Base-by-base conservation (phyloP, 1,284 basidiomycete genomes). In the Ceratobasidium sp. region DNA sequence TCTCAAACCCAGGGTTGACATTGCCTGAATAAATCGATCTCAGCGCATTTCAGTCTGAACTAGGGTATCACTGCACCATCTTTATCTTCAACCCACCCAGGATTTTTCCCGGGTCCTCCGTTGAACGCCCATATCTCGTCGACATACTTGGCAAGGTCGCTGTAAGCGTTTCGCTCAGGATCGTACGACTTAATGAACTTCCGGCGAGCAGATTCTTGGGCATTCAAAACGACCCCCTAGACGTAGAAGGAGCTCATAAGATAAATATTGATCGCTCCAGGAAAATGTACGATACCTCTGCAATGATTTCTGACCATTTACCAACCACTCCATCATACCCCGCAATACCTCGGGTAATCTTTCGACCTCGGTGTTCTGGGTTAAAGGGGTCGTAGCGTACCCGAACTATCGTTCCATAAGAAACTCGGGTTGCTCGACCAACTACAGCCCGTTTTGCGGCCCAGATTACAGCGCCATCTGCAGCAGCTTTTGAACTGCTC, bases 301-400 rank as follows among this genome's bases (percentile, higher is more conserved):
- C 47, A 23, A 21, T 28, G n/a, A 63, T 63, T 54, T 66, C 62
- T 38, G 47, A 52, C 62, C 62, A 66, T 5, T 32, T 16, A 11
- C 46, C 32, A 6, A 32, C 49, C 18, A 66, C 30, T 18, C 46
- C 62, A 16, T 35, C 47, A 43, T 66, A 66, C n/a, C 62, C 62
- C 18, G 23, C 62, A 52, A 41, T 26, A 21, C 28, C 62, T 7
- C 62, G 47, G 8, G 46, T 6, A 23, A 66, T 16, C 30, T 66
- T 66, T 30, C 62, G 62, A 4, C 62, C 62, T 9, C 21, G n/a
- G 28, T 63, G 61, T 23, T 63, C 61, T 23, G 28, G 21, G 44
- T 47, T 49, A 18, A n/a, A 46, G 28, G 14, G 13, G 14, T 63
- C 16, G 30, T 47, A 63, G 9, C 46, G 46, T 54, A 32, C 38